A percentile compares a stretch with the other conserved stretches of the same genome.
Evolutionary conservation across 164 flowering plant genomes (phyloP).

Genomic region (Pachysandra terminalis): DNA sequence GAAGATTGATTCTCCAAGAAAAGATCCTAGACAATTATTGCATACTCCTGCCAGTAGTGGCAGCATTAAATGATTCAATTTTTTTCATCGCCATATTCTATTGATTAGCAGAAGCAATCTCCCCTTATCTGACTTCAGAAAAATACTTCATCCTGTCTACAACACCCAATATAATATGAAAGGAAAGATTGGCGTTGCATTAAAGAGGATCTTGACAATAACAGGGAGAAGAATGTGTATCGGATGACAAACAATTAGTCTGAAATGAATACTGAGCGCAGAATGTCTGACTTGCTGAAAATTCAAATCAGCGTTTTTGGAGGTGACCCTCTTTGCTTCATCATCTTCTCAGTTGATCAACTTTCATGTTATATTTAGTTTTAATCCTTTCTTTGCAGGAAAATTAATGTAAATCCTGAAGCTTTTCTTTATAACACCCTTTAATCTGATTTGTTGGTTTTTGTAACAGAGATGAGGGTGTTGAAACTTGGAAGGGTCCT

Average conservation of each 20-base stretch:
- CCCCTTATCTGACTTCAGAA: background rate
- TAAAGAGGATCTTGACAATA: background rate
- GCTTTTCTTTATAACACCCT: background rate
- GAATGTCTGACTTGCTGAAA: too few species aligned
- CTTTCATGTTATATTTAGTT: background rate
- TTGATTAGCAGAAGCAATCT: background rate
- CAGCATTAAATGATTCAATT: constrained; percentile 22
- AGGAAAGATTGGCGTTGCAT: background rate
- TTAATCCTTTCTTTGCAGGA: too few species aligned
- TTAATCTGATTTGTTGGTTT: background rate
- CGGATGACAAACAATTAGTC: background rate
- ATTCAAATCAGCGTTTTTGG: too few species aligned
- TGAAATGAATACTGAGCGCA: too few species aligned
- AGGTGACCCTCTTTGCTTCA: too few species aligned
- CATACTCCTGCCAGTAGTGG: constrained; percentile 21
- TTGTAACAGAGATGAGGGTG: constrained; percentile 3
- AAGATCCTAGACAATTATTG: constrained; percentile 22
- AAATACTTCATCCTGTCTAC: background rate
- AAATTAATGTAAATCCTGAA: background rate
- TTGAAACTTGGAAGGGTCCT: background rate
- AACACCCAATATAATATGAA: background rate
- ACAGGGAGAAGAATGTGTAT: constrained; percentile 2
- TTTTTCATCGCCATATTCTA: background rate
- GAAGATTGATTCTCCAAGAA: constrained; percentile 31
- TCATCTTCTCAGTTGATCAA: too few species aligned